A percentile compares a stretch with the other conserved stretches of the same genome.
Conservation (phyloP, 179 eudicot genomes). For the Beta macrorhiza region DNA sequence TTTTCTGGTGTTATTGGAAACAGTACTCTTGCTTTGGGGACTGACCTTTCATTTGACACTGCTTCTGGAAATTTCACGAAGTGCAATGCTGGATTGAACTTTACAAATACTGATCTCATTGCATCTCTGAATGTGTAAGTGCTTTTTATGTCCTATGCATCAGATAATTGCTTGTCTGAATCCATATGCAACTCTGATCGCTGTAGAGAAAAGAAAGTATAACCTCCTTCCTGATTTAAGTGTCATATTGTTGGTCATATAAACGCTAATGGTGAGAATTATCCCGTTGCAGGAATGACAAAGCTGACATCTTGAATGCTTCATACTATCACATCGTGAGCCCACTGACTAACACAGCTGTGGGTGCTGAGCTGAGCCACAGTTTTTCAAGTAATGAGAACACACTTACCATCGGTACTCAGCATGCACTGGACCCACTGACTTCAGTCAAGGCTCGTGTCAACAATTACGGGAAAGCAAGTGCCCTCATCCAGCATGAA, state of each 20-base stretch:
- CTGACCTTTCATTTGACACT: too few species aligned
- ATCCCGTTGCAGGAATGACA: conserved; percentile 60
- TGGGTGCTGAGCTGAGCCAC: conserved; percentile 88
- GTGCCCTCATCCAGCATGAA: conserved; percentile 87
- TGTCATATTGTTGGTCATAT: not conserved
- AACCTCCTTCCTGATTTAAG: too few species aligned
- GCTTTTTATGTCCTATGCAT: not conserved
- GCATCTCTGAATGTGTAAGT: conserved; percentile 84
- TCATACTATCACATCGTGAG: conserved; percentile 81
- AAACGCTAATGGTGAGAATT: not conserved
- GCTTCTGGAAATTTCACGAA: conserved; percentile 72
- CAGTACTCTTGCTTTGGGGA: conserved; percentile 6
- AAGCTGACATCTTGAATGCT: conserved; percentile 61
- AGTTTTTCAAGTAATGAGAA: conserved; percentile 79
- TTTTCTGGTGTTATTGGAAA: too few species aligned
- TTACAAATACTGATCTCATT: conserved; percentile 59
- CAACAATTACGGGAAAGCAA: conserved; percentile 77
- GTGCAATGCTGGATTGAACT: conserved; percentile 77
- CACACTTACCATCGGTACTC: conserved; percentile 78
- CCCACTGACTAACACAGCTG: conserved; percentile 84
- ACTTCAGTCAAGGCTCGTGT: conserved; percentile 81
- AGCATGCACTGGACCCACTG: conserved; percentile 71
- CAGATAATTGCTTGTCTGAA: not conserved
- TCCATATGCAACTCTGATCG: not conserved
- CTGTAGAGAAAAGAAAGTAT: not conserved